Conservation (phyloP, 306 rosid genomes). For the Dryas octopetala region DNA sequence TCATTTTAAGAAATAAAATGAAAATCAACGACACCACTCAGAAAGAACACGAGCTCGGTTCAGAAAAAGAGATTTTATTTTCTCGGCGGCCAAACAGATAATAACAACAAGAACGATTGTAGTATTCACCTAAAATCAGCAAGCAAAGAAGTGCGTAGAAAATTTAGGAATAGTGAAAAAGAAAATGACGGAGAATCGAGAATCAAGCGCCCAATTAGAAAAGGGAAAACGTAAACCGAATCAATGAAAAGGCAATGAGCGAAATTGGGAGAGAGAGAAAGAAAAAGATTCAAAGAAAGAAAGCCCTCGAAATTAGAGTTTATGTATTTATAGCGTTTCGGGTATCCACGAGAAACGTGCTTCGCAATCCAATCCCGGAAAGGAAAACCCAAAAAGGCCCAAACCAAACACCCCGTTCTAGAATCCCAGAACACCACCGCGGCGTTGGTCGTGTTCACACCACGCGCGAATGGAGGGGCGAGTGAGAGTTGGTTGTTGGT, state of each 20-base stretch:
- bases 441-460: background rate
- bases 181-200: background rate
- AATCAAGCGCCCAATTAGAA: constrained; percentile 19
- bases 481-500: background rate
- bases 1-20: too few relatives aligned
- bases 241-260: constrained; percentile 27
- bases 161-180: background rate
- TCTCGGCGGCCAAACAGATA: constrained; percentile 39
- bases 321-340: constrained; percentile 51
- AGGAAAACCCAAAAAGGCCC: background rate
- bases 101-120: background rate
- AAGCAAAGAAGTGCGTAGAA: background rate
- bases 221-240: background rate
- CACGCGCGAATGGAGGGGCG: background rate
- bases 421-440: too few relatives aligned
- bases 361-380: background rate
- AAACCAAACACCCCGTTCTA: too few relatives aligned
- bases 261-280: constrained; percentile 1
- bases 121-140: constrained; percentile 23
- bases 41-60: too few relatives aligned
- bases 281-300: background rate
- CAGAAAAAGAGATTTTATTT: constrained; percentile 5
- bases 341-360: constrained; percentile 19
- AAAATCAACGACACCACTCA: background rate
- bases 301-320: background rate